Conservation (phyloP, 1,284 basidiomycete genomes). For the Pseudozyma hubeiensis region DNA sequence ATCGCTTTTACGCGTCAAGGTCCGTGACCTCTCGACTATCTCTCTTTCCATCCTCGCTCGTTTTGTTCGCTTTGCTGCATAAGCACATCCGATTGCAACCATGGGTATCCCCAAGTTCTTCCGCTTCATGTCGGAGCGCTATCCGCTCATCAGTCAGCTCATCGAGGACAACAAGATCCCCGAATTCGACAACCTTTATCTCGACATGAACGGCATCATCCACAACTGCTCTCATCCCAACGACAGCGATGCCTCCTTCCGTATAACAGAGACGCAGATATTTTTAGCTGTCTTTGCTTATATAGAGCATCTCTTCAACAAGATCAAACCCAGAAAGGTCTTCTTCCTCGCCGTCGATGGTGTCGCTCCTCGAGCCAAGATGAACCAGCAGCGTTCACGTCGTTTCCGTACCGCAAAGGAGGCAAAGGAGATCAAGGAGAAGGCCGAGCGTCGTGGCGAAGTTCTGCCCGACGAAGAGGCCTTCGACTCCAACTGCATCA, state of each 20-base stretch:
- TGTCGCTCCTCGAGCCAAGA: conserved; percentile 97
- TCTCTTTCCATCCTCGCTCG: conserved; percentile 1
- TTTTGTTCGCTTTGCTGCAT: conserved; percentile 4
- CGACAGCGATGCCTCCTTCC: conserved; percentile 93
- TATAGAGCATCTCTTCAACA: conserved; percentile 94
- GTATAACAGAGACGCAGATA: conserved; percentile 91
- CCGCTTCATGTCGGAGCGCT: conserved; percentile 82
- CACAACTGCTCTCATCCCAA: conserved; percentile 83
- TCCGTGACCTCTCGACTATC: not conserved
- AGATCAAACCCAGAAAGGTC: conserved; percentile 93
- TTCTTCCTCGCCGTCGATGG: conserved; percentile 97
- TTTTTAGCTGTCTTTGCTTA: conserved; percentile 96
- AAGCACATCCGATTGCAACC: conserved; percentile 15
- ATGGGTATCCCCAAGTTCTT: conserved; percentile 72
- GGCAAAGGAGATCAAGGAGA: conserved; percentile 85
- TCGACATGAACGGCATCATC: conserved; percentile 99
- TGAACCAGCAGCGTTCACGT: conserved; percentile 90
- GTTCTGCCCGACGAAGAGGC: conserved; percentile 90
- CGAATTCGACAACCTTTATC: conserved; percentile 86
- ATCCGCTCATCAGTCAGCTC: conserved; percentile 96
- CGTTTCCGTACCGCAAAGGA: conserved; percentile 96
- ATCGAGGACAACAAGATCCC: conserved; percentile 97
- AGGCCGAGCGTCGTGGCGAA: conserved; percentile 88
- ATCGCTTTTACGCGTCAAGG: not conserved
- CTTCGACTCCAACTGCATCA: conserved; percentile 99